Base-by-base conservation (phyloP, 2,329 filamentous ascomycete genomes). In the Epichloe coenophiala region DNA sequence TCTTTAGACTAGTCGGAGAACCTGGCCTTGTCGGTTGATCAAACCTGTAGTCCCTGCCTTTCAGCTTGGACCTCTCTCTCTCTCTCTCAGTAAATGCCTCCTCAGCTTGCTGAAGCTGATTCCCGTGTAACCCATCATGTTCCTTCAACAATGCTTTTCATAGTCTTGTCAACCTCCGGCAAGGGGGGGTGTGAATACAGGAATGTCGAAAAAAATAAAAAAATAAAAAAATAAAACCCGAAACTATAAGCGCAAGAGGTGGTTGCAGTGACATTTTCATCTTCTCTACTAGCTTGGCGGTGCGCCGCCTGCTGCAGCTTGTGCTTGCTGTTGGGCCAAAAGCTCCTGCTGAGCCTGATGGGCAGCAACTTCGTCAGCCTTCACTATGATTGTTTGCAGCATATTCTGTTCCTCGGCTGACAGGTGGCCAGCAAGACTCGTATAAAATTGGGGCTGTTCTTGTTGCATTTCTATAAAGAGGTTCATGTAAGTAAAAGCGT, bases 371-470 rank as follows among this genome's bases (percentile, higher is more conserved):
- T 73, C 70, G 48, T 72, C 67, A 2, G 70, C 70, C 58, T 76
- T 76, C 51, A 86, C 86, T 66, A 95, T 80, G 51, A 91, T 88
- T 21, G 74, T 77, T 65, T 94, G 83, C 55, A 97, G 78, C 46
- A 94, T 76, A 55, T 78, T 77, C 65, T 93, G 87, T 63, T 97
- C 90, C 47, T 93, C 87, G 1, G 81, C 74, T 38, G 79, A 82
- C 40, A 97, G 78, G 54, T 88, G 85, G 58, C 84, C 81, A 21
- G 88, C 88, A 52, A 98, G 75, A 53, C 76, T 83, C 42, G 83
- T 74, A 65, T 97, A 98, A 58, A 95, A 84, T 58, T 90, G 85
- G 15, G 91, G 90, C 62, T 96, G 89, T 60, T 90, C 85, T 70
- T 85, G 83, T 78, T 96, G 88, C 63, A 97, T 79, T 67, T 80